phyloP scores from a whole-genome alignment of 805 yeast species.

The Tetrapisispora namnaoensis region DNA sequence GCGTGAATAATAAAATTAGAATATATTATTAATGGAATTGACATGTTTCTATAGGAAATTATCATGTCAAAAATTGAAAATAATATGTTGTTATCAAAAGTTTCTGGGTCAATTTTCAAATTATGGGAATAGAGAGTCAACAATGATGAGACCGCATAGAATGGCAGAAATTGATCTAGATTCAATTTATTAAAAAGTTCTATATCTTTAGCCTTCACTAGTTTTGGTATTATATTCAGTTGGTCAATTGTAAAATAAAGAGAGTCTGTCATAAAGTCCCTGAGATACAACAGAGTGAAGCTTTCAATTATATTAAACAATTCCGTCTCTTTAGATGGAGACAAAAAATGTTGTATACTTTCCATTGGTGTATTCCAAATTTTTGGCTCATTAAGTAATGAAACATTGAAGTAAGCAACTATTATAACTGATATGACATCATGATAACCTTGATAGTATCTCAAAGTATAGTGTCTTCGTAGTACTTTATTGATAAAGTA shows the following conservation, averaged over 20 bases:
- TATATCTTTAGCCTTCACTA: constrained; percentile 43
- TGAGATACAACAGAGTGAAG: constrained; percentile 49
- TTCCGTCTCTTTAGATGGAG: constrained; percentile 11
- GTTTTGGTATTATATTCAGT: constrained; percentile 52
- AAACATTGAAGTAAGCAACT: constrained; percentile 35
- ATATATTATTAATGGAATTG: constrained; percentile 50
- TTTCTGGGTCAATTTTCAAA: constrained; percentile 28
- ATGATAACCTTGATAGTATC: constrained; percentile 90
- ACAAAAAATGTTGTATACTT: constrained; percentile 44
- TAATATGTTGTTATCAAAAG: constrained; percentile 32
- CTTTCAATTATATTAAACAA: constrained; percentile 41
- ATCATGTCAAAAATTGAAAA: constrained; percentile 61
- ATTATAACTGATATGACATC: constrained; percentile 68
- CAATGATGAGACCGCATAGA: constrained; percentile 65
- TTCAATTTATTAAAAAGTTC: constrained; percentile 29
- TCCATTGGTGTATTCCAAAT: constrained; percentile 64
- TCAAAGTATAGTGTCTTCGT: constrained; percentile 48
- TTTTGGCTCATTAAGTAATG: not conserved
- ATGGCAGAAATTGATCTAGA: constrained; percentile 41
- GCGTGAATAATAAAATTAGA: constrained; percentile 41
- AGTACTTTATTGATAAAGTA: constrained; percentile 45
- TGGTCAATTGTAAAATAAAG: constrained; percentile 59
- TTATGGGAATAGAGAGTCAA: constrained; percentile 77
- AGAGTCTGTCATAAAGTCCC: constrained; percentile 79
- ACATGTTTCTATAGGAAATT: constrained; percentile 46